Evolutionary conservation across 2,329 filamentous ascomycete species (phyloP), one percentile per base, ranked within the genome.

Genomic region (Verticillium zaregamsianum): DNA sequence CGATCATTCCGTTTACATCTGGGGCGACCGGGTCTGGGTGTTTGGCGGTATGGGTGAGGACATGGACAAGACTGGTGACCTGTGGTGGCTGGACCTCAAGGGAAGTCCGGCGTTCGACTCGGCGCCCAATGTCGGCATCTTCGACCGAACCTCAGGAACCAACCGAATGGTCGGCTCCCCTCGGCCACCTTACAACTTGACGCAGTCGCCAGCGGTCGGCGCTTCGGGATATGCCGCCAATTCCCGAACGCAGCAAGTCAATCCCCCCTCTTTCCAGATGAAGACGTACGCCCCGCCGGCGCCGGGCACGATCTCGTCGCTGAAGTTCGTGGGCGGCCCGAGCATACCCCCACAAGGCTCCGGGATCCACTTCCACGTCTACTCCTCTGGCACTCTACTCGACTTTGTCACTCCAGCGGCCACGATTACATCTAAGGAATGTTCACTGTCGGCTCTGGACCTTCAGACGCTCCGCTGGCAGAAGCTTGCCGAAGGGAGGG

Each of bases 81-180:
- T 99, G 54, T 97, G 93, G 91, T 99, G 95, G 93, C 81, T 99
- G 54, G 95, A 99, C 76, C 84, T 99, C 58, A 94, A 96, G 73
- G 93, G 92, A 37, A 93, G 86, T 63, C 93, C 93, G 1, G 91
- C 93, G 56, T 93, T 97, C 68, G 89, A 93, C 68, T 87, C 88
- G 39, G 80, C 86, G 32, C 88, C 90, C 60, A 86, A 78, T 33
- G 76, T 85, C 11, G 83, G 83, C 59, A 72, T 77, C 23, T 77
- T 81, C 25, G 83, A 86, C 64, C 81, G 82, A 52, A 76, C 80
- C 33, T 70, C 74, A 0, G 63, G 75, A 20, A 70, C 71, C 49
- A 75, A 73, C 60, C 79, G 79, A 58, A 68, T 77, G n/a, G 73
- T 73, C 61, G 78, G 79, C 58, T 86, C 84, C 14, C 79, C 85